phyloP scores from a whole-genome alignment of 805 yeast species.

The Grigorovia jiainica region DNA sequence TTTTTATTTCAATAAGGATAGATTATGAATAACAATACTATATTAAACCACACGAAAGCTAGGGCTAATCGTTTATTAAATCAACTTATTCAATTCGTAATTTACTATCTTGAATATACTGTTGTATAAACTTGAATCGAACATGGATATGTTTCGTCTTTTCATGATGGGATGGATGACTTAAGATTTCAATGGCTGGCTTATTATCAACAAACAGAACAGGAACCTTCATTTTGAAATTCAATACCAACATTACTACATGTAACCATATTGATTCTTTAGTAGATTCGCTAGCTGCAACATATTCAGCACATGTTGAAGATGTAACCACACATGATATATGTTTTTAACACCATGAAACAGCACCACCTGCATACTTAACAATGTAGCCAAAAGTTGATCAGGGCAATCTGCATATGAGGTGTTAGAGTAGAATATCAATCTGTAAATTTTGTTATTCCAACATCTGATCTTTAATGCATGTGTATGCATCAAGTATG shows the following conservation, averaged over 20 bases:
- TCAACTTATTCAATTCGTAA: too few relatives aligned
- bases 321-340: background rate
- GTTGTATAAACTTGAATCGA: constrained; percentile 3
- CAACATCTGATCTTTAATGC: background rate
- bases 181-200: constrained; percentile 2
- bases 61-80: too few relatives aligned
- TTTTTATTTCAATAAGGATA: too few relatives aligned
- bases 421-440: background rate
- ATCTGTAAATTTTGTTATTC: background rate
- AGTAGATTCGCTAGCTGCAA: constrained; percentile 1
- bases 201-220: constrained; percentile 3
- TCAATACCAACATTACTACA: constrained; percentile 2
- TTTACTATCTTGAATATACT: background rate
- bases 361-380: background rate
- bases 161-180: constrained; percentile 3
- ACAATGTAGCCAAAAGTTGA: background rate
- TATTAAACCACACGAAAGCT: too few relatives aligned
- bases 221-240: background rate
- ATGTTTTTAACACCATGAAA: background rate
- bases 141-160: constrained; percentile 7
- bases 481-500: constrained; percentile 5
- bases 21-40: too few relatives aligned
- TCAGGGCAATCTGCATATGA: constrained; percentile 1
- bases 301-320: constrained; percentile 1
- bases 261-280: constrained; percentile 2